phyloP scores from a whole-genome alignment of 192 early-diverging fungal genomes.

The Coemansia sp. region DNA sequence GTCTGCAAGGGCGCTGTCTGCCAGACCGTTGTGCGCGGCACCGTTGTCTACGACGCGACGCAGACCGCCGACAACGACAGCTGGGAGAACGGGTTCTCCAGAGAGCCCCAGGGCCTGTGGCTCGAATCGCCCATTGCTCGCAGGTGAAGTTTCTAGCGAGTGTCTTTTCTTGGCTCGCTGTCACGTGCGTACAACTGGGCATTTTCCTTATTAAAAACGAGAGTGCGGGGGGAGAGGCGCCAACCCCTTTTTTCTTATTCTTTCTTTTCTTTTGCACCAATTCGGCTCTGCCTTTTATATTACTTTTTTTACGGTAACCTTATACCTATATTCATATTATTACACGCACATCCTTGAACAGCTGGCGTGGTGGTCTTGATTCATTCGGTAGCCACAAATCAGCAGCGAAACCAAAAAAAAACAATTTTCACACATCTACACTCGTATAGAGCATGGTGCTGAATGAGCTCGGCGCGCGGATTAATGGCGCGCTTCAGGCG shows the following conservation, averaged over 20 bases:
- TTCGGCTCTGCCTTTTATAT: constrained; percentile 5
- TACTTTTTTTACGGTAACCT: neutral
- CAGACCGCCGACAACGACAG: constrained; percentile 10
- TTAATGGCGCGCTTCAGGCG: constrained; percentile 79
- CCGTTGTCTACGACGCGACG: constrained; percentile 52
- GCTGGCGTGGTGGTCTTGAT: too few species aligned
- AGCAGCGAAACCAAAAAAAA: neutral
- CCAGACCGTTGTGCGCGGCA: constrained; percentile 72
- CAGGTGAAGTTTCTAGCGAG: neutral
- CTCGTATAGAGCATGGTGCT: constrained; percentile 67
- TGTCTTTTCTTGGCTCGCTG: neutral
- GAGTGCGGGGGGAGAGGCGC: neutral
- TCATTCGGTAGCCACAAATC: neutral
- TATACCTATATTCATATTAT: too few species aligned
- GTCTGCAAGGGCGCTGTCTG: constrained; percentile 65
- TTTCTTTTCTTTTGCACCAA: neutral
- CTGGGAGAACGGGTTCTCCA: constrained; percentile 40
- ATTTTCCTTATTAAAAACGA: too few species aligned
- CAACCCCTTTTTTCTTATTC: neutral
- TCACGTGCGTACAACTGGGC: neutral
- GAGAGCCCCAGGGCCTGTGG: constrained; percentile 46
- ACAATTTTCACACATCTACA: neutral
- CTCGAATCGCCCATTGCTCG: constrained; percentile 34
- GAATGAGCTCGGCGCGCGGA: constrained; percentile 86
- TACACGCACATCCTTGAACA: too few species aligned